These are phyloP conservation scores for Kwoniella mangroviensis DNA, from an alignment of 768 basidiomycete genomes.

Conservation along the genomic window DNA sequence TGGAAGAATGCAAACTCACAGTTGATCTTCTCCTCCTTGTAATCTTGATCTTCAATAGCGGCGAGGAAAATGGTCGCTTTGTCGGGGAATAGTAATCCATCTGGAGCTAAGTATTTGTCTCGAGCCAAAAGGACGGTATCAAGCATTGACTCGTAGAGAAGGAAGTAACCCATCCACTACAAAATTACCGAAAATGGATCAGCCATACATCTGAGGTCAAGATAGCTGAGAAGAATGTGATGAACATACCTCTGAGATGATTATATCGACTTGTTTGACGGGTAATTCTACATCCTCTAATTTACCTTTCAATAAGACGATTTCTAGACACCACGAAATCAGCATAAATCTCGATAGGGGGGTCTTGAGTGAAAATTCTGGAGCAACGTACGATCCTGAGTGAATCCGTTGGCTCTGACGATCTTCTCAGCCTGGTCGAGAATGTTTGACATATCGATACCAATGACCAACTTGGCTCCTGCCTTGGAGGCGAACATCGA, in stretches of 20 bases:
- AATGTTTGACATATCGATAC: slow-evolving; percentile 99
- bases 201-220: background rate
- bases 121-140: slow-evolving; percentile 96
- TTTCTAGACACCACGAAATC: slow-evolving; percentile 63
- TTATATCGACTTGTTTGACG: slow-evolving; percentile 91
- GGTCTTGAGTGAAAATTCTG: background rate
- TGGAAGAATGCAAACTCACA: slow-evolving; percentile 71
- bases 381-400: slow-evolving; percentile 71
- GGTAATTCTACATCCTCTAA: slow-evolving; percentile 91
- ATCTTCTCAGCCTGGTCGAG: slow-evolving; percentile 99
- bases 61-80: slow-evolving; percentile 88
- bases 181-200: background rate
- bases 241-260: slow-evolving; percentile 77
- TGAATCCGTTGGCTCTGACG: slow-evolving; percentile 93
- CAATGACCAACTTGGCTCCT: slow-evolving; percentile 90
- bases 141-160: slow-evolving; percentile 98
- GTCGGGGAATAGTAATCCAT: slow-evolving; percentile 94
- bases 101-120: slow-evolving; percentile 89
- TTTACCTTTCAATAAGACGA: slow-evolving; percentile 96
- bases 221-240: background rate
- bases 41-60: slow-evolving; percentile 98
- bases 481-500: slow-evolving; percentile 98
- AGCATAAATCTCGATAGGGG: background rate
- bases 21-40: slow-evolving; percentile 99
- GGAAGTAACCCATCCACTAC: slow-evolving; percentile 98